Conservation (phyloP, 169 alveolate genomes). For the Sarcocystis neurona region DNA sequence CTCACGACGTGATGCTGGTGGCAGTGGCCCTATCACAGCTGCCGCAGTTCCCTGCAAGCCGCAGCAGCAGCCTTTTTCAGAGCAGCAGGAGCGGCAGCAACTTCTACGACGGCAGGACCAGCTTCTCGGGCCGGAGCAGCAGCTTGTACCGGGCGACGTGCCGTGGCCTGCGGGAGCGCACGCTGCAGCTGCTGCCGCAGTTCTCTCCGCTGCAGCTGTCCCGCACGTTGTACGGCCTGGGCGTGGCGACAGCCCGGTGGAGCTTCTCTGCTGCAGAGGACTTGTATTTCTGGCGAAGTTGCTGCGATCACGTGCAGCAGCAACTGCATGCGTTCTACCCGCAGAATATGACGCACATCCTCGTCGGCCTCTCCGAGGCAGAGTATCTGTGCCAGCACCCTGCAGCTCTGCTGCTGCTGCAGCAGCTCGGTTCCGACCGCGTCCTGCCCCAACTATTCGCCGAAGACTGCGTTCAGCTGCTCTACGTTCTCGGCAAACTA, state of each 20-base stretch:
- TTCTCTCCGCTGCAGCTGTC: slow-evolving; percentile 61
- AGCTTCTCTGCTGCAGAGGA: too few relatives aligned
- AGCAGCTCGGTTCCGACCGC: not conserved
- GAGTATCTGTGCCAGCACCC: slow-evolving; percentile 65
- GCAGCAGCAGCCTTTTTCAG: too few relatives aligned
- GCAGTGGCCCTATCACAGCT: slow-evolving; percentile 37
- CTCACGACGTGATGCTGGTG: slow-evolving; percentile 52
- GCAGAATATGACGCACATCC: slow-evolving; percentile 29
- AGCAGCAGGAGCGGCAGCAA: too few relatives aligned
- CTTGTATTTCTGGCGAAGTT: slow-evolving; percentile 9
- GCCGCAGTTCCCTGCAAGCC: too few relatives aligned
- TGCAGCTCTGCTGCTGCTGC: slow-evolving; percentile 44
- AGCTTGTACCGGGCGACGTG: slow-evolving; percentile 22
- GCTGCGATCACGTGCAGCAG: slow-evolving; percentile 47
- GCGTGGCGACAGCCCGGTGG: slow-evolving; percentile 56
- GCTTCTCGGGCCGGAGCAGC: too few relatives aligned
- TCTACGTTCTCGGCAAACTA: slow-evolving; percentile 46
- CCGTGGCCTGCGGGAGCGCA: slow-evolving; percentile 40
- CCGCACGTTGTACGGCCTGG: slow-evolving; percentile 58
- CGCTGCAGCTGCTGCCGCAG: slow-evolving; percentile 9
- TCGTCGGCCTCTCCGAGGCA: slow-evolving; percentile 61
- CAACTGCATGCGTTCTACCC: slow-evolving; percentile 48
- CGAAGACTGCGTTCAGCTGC: slow-evolving; percentile 66
- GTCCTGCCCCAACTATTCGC: slow-evolving; percentile 39
- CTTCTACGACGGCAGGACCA: too few relatives aligned